phyloP scores from a whole-genome alignment of 1,139 yeast genomes.

The Hanseniaspora gamundiae region DNA sequence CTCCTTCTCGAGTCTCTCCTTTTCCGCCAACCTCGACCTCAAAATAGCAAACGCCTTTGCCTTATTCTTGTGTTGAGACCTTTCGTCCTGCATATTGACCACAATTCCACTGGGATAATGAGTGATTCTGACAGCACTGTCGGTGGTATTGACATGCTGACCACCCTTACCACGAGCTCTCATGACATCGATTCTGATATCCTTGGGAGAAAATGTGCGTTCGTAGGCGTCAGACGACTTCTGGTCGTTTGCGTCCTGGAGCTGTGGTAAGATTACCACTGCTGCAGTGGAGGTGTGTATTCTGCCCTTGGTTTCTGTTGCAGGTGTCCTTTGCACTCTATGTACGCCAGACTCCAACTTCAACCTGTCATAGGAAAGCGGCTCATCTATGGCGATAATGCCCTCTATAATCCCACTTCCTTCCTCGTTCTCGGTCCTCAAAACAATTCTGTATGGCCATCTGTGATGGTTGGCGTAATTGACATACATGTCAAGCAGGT shows the following conservation, averaged over 20 bases:
- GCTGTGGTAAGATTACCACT: constrained; percentile 82
- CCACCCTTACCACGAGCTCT: constrained; percentile 98
- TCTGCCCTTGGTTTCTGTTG: constrained; percentile 86
- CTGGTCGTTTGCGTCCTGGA: constrained; percentile 38
- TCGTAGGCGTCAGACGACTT: constrained; percentile 48
- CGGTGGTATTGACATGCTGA: constrained; percentile 96
- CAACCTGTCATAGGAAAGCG: constrained; percentile 62
- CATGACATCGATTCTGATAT: constrained; percentile 88
- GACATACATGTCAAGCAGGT: constrained; percentile 69
- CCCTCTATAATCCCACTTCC: constrained; percentile 70
- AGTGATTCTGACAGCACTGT: constrained; percentile 87
- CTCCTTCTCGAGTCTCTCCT: constrained; percentile 53
- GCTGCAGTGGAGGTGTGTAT: constrained; percentile 95
- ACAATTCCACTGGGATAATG: constrained; percentile 87
- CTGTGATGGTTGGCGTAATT: constrained; percentile 50
- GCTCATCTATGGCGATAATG: constrained; percentile 57
- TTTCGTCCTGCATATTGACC: constrained; percentile 85
- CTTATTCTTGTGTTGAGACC: constrained; percentile 90
- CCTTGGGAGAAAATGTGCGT: constrained; percentile 54
- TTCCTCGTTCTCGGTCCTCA: constrained; percentile 40
- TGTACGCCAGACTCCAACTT: constrained; percentile 93
- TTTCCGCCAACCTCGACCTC: constrained; percentile 74
- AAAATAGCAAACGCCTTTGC: constrained; percentile 86
- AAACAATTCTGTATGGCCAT: constrained; percentile 58
- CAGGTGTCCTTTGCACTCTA: constrained; percentile 88